Evolutionary conservation across 805 yeast genomes (phyloP), one percentile per base, ranked within the genome.

Genomic region (Yarrowia divulgata): DNA sequence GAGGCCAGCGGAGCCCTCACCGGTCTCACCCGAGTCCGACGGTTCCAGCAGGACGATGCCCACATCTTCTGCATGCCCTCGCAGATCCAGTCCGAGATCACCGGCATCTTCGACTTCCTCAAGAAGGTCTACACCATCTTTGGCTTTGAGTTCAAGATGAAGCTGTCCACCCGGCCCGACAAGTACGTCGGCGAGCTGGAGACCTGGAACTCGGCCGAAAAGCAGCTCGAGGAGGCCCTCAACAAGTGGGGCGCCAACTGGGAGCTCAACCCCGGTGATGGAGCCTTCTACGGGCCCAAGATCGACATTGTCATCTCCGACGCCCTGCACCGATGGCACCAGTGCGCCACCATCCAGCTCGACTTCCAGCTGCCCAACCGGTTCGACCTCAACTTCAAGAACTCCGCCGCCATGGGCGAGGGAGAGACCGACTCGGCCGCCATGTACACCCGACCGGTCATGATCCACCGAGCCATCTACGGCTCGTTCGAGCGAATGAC

Each of bases 401-500:
- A 63, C 68, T 79, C 81, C 13, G 78, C 79, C 67, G 69, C 73
- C 42, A 69, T 67, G 46, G 73, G 70, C 34, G 68, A 63, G 57
- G 68, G 68, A 7, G 69, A 57, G 18, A 71, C 55, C 29, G 46
- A 57, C 42, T 84, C 85, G 0, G 86, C 82, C 57, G 50, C 48
- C 18, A 14, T 52, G 49, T 84, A 84, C 74, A 86, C 85, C 70
- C 90, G 97, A 81, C 99, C 99, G 66, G 99, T 95, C 69, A 95
- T 95, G 98, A 94, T 95, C 77, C 99, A 95, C 84, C 91, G 99
- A 83, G 99, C 99, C 73, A 92, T 95, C 74, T 86, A 94, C 78
- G 99, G 99, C 74, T 91, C 97, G 57, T 96, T 95, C 71, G 99
- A 95, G 85, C 91, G 99, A 85, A 93, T 95, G 98, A 91, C 97